These are phyloP conservation scores for Candida khao-thaluensis DNA, from an alignment of 805 yeast genomes.

Conservation along the genomic window DNA sequence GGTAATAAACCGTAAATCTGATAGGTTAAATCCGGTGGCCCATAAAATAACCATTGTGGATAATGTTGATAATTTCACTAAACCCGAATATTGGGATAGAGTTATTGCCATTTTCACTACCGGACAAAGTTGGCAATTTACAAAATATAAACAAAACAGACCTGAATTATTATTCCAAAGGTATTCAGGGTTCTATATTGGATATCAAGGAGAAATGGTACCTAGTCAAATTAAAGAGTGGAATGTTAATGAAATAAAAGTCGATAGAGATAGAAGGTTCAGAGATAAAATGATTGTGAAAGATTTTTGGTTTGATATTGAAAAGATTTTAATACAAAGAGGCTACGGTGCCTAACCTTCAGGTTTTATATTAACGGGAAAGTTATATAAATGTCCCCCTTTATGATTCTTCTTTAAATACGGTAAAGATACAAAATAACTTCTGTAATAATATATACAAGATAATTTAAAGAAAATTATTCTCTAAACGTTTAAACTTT, in stretches of 20 bases:
- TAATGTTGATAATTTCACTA: conserved; percentile 75
- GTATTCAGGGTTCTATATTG: conserved; percentile 77
- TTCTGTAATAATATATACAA: conserved; percentile 8
- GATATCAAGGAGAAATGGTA: conserved; percentile 73
- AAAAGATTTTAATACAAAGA: conserved; percentile 63
- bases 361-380: no score
- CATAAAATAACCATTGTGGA: conserved; percentile 79
- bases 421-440: neutral
- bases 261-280: conserved; percentile 83
- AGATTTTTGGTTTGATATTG: conserved; percentile 81
- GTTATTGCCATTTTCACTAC: conserved; percentile 95
- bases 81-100: conserved; percentile 97
- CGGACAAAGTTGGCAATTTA: conserved; percentile 97
- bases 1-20: conserved; percentile 55
- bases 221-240: conserved; percentile 78
- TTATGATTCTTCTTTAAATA: neutral
- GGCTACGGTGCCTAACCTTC: conserved; percentile 51
- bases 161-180: conserved; percentile 81
- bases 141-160: conserved; percentile 76
- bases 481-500: conserved; percentile 57
- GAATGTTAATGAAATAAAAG: conserved; percentile 78
- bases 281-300: conserved; percentile 86
- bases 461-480: conserved; percentile 36
- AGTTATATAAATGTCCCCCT: no score
- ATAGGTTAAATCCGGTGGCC: conserved; percentile 49